Percentiles rank a stretch among this genome's conserved stretches.
These are phyloP conservation scores for Discostella stelligera DNA, from an alignment of 352 stramenopile genomes.

Conservation along the genomic window DNA sequence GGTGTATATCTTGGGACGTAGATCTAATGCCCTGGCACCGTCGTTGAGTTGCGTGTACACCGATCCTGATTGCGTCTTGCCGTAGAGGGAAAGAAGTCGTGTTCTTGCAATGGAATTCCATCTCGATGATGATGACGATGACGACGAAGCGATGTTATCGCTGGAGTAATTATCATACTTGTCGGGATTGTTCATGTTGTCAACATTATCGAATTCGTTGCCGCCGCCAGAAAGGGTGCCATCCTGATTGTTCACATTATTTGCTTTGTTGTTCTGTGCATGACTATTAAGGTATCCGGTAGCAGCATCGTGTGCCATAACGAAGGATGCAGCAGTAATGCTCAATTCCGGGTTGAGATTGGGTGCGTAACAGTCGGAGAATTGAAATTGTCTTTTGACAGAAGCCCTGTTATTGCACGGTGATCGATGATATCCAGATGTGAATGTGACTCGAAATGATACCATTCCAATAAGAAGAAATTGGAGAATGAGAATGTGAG, in stretches of 20 bases:
- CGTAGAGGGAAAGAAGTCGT: slow-evolving; percentile 50
- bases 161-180: background rate
- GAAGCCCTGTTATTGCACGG: slow-evolving; percentile 34
- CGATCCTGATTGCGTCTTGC: slow-evolving; percentile 65
- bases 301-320: slow-evolving; percentile 70
- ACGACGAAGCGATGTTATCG: background rate
- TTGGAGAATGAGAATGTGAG: background rate
- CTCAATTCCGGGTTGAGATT: slow-evolving; percentile 42
- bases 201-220: slow-evolving; percentile 10
- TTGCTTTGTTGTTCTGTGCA: slow-evolving; percentile 13
- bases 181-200: slow-evolving; percentile 1
- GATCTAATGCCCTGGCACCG: slow-evolving; percentile 65
- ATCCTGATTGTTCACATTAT: background rate
- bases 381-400: slow-evolving; percentile 45
- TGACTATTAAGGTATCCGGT: slow-evolving; percentile 62
- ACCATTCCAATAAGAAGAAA: background rate
- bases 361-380: slow-evolving; percentile 63
- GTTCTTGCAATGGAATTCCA: slow-evolving; percentile 19
- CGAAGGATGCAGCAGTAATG: slow-evolving; percentile 56
- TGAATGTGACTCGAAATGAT: background rate
- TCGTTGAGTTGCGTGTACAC: slow-evolving; percentile 70
- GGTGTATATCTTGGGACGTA: slow-evolving; percentile 61
- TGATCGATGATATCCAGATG: slow-evolving; percentile 29
- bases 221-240: background rate
- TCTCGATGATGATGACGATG: background rate